Percentiles rank a stretch among this genome's conserved stretches.
Conservation (phyloP, 352 stramenopile species). For the Discostella stelligera region DNA sequence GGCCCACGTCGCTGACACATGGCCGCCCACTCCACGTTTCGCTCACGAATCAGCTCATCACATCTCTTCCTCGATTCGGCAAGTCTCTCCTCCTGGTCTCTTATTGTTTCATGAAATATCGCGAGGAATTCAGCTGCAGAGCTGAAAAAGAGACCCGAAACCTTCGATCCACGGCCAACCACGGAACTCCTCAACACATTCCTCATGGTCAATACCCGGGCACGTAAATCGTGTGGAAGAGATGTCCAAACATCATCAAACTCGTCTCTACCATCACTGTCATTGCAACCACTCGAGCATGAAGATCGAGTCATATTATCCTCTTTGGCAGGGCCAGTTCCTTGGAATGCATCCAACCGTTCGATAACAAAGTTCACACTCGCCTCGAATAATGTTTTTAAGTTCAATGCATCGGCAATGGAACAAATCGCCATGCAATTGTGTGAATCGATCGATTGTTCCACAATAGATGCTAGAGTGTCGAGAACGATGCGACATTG, state of each 20-base stretch:
- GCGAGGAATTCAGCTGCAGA: conserved; percentile 47
- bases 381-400: conserved; percentile 44
- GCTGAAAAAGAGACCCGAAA: conserved; percentile 48
- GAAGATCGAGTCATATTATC: conserved; percentile 13
- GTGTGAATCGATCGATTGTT: conserved; percentile 47
- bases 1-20: conserved; percentile 21
- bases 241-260: conserved; percentile 43
- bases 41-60: conserved; percentile 43
- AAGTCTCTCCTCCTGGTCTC: conserved; percentile 37
- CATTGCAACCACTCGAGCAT: conserved; percentile 5
- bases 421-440: conserved; percentile 53
- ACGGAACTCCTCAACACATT: conserved; percentile 48
- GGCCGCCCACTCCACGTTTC: conserved; percentile 30
- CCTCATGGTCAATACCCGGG: conserved; percentile 44
- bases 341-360: conserved; percentile 44
- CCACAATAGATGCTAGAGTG: conserved; percentile 37
- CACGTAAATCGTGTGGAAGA: conserved; percentile 36
- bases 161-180: conserved; percentile 46
- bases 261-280: conserved; percentile 9
- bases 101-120: conserved; percentile 49
- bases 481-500: conserved; percentile 42
- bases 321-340: not conserved
- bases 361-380: conserved; percentile 47
- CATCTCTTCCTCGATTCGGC: conserved; percentile 27
- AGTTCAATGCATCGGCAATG: conserved; percentile 46